A percentile compares a stretch with the other conserved stretches of the same genome.
phyloP scores from a whole-genome alignment of 1,139 yeast genomes.

The Geotrichum klebahnii region DNA sequence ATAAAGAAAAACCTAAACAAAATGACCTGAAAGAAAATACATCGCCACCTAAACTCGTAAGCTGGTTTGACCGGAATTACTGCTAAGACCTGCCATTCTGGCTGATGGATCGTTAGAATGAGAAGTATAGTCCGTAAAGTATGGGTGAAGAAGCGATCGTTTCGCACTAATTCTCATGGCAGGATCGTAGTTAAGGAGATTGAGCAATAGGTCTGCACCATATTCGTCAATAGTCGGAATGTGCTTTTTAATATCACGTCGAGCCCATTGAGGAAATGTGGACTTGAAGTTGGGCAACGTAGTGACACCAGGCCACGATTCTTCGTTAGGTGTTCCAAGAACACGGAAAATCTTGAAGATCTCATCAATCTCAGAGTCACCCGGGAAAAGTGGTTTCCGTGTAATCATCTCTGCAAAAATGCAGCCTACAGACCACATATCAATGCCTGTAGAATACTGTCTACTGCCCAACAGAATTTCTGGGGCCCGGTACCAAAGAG shows the following conservation, averaged over 20 bases:
- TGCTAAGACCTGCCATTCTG: constrained; percentile 2
- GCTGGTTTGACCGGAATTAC: constrained; percentile 5
- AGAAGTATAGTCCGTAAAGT: constrained; percentile 45
- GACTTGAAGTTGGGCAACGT: constrained; percentile 92
- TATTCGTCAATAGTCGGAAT: constrained; percentile 71
- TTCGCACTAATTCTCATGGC: constrained; percentile 92
- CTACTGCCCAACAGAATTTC: constrained; percentile 94
- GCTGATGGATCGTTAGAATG: not conserved
- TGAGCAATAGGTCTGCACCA: constrained; percentile 78
- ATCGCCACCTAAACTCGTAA: not conserved
- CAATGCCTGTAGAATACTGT: constrained; percentile 96
- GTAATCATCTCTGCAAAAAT: constrained; percentile 98
- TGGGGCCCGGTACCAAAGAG: constrained; percentile 97
- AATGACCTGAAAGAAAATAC: not conserved
- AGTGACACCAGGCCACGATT: constrained; percentile 93
- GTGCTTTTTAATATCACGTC: constrained; percentile 61
- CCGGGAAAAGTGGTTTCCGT: constrained; percentile 92
- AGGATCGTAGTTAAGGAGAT: constrained; percentile 85
- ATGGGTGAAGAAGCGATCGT: constrained; percentile 85
- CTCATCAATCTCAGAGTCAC: constrained; percentile 96
- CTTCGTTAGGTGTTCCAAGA: constrained; percentile 92
- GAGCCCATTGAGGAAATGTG: constrained; percentile 92
- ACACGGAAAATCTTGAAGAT: constrained; percentile 90
- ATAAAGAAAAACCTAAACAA: not conserved
- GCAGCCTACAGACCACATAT: constrained; percentile 98